These are phyloP conservation scores for Glaciozyma antarctica DNA, from an alignment of 768 basidiomycete species.

Conservation along the genomic window DNA sequence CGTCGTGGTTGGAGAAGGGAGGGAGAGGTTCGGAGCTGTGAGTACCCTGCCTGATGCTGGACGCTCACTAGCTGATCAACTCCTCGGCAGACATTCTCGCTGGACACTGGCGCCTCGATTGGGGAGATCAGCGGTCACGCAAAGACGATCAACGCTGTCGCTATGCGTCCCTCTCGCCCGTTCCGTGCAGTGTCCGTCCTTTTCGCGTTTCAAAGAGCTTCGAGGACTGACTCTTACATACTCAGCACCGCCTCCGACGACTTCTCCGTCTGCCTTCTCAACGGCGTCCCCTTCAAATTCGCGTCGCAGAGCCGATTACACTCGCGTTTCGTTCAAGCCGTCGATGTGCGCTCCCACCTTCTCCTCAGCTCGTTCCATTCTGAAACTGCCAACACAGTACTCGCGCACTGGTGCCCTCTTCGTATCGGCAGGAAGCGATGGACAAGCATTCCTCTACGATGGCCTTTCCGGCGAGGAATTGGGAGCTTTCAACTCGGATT, in stretches of 20 bases:
- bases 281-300: slow-evolving; percentile 73
- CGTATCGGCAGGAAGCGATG: slow-evolving; percentile 86
- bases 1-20: slow-evolving; percentile 83
- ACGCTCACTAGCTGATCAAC: too few relatives aligned
- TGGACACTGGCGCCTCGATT: slow-evolving; percentile 47
- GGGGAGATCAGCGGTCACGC: slow-evolving; percentile 81
- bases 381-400: slow-evolving; percentile 40
- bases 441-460: slow-evolving; percentile 78
- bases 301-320: slow-evolving; percentile 47
- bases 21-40: slow-evolving; percentile 38
- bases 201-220: background rate
- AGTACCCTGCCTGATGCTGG: too few relatives aligned
- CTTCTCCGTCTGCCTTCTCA: slow-evolving; percentile 15
- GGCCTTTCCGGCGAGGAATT: slow-evolving; percentile 79
- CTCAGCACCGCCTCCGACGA: slow-evolving; percentile 28
- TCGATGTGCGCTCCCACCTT: slow-evolving; percentile 43
- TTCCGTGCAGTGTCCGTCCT: slow-evolving; percentile 20
- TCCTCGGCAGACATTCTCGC: slow-evolving; percentile 33
- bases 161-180: slow-evolving; percentile 16
- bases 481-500: slow-evolving; percentile 49
- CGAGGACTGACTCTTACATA: background rate
- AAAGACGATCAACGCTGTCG: slow-evolving; percentile 44
- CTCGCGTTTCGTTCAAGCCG: slow-evolving; percentile 83
- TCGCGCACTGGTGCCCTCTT: slow-evolving; percentile 74
- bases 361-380: background rate